phyloP scores from a whole-genome alignment of 2,329 filamentous ascomycete genomes.

The Pestalotiopsis sp. region DNA sequence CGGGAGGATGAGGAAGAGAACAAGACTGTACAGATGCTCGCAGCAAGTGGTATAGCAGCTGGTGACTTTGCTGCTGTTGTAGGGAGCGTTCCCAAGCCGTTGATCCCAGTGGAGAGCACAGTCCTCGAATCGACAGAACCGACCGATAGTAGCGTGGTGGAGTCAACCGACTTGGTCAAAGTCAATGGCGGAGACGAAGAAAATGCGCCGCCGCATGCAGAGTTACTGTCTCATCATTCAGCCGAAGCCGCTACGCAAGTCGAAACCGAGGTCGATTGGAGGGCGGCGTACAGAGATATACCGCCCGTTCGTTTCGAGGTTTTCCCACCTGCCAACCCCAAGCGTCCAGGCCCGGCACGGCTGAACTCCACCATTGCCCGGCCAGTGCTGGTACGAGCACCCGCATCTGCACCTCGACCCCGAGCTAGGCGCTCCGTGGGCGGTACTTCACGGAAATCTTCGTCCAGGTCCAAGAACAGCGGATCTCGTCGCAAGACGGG shows the following conservation, averaged over 20 bases:
- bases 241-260: slow-evolving; percentile 25
- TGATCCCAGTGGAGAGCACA: slow-evolving; percentile 23
- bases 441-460: slow-evolving; percentile 31
- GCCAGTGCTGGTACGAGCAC: slow-evolving; percentile 25
- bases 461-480: slow-evolving; percentile 43
- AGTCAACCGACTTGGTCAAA: slow-evolving; percentile 21
- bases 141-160: slow-evolving; percentile 30
- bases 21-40: slow-evolving; percentile 36
- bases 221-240: slow-evolving; percentile 19
- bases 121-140: slow-evolving; percentile 44
- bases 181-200: slow-evolving; percentile 29
- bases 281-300: slow-evolving; percentile 55
- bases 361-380: slow-evolving; percentile 39
- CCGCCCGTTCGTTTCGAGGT: slow-evolving; percentile 76
- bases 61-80: slow-evolving; percentile 30
- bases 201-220: slow-evolving; percentile 21
- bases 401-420: slow-evolving; percentile 33
- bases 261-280: slow-evolving; percentile 43
- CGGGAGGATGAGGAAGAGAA: slow-evolving; percentile 71
- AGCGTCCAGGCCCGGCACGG: slow-evolving; percentile 50
- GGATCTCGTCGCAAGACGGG: slow-evolving; percentile 58
- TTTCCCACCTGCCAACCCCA: slow-evolving; percentile 66
- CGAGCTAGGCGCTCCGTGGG: slow-evolving; percentile 41
- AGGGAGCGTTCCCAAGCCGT: slow-evolving; percentile 31
- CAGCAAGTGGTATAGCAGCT: slow-evolving; percentile 31